phyloP scores from a whole-genome alignment of 2,329 filamentous ascomycete species.

The Ophiostoma montium region DNA sequence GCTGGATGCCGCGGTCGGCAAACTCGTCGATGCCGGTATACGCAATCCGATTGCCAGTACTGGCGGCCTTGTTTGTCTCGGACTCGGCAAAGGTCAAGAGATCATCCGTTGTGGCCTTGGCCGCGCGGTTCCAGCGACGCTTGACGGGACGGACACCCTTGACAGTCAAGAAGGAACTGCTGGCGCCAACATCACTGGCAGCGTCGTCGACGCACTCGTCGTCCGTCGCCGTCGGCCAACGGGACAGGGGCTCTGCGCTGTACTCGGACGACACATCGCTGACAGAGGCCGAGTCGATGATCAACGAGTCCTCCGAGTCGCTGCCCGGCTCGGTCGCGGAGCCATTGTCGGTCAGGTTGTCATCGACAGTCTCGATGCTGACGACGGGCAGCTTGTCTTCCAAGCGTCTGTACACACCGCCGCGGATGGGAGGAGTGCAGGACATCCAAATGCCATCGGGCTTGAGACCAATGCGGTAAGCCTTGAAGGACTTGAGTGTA shows the following conservation, averaged over 20 bases:
- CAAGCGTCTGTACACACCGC: slow-evolving; percentile 10
- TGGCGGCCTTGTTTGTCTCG: neutral
- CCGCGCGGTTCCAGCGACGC: slow-evolving; percentile 1
- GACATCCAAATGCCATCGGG: slow-evolving; percentile 35
- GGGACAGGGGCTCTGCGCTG: neutral
- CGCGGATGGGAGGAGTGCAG: slow-evolving; percentile 42
- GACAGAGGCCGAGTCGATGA: slow-evolving; percentile 1
- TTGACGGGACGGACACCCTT: slow-evolving; percentile 5
- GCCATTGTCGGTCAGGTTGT: neutral
- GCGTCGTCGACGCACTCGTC: neutral
- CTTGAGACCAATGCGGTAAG: slow-evolving; percentile 44
- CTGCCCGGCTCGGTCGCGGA: slow-evolving; percentile 4
- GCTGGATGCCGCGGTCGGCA: slow-evolving; percentile 23
- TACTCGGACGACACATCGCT: slow-evolving; percentile 6
- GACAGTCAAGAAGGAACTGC: slow-evolving; percentile 4
- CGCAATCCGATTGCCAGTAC: neutral
- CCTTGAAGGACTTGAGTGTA: slow-evolving; percentile 42
- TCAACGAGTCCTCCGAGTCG: slow-evolving; percentile 3
- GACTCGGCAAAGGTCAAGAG: neutral
- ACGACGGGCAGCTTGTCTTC: neutral
- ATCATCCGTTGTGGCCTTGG: neutral
- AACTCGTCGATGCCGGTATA: slow-evolving; percentile 13
- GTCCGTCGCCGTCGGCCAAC: neutral
- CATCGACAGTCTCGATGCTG: neutral
- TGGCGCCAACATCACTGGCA: neutral